These are phyloP conservation scores for Allantophomopsis lycopodina DNA, from an alignment of 2,329 filamentous ascomycete genomes.

Conservation along the genomic window DNA sequence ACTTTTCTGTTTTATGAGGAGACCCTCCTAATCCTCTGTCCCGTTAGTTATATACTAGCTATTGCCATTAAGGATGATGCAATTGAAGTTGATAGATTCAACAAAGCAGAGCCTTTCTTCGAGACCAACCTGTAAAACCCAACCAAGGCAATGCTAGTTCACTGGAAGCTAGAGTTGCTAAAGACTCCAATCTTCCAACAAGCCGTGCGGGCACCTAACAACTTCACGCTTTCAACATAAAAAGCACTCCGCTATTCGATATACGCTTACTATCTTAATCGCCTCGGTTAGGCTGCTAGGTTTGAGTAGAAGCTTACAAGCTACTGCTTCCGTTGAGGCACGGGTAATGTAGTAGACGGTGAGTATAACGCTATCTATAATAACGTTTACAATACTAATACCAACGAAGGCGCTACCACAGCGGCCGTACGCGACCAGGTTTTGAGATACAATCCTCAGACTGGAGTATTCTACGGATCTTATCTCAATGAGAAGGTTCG, in stretches of 20 bases:
- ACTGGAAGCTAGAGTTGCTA: slow-evolving; percentile 2
- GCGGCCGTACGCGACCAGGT: slow-evolving; percentile 5
- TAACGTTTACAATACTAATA: background rate
- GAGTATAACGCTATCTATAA: background rate
- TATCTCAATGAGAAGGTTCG: slow-evolving; percentile 4
- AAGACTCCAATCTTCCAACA: slow-evolving; percentile 3
- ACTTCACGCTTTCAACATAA: background rate
- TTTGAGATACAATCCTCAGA: slow-evolving; percentile 4
- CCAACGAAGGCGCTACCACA: slow-evolving; percentile 1
- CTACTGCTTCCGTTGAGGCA: slow-evolving; percentile 10
- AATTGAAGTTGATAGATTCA: slow-evolving; percentile 5
- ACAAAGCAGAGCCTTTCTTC: slow-evolving; percentile 6
- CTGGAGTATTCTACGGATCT: slow-evolving; percentile 2
- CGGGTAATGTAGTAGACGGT: slow-evolving; percentile 8
- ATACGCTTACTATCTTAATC: slow-evolving; percentile 3
- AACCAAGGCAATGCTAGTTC: slow-evolving; percentile 1
- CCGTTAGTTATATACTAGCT: slow-evolving; percentile 2
- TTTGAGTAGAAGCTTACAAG: slow-evolving; percentile 8
- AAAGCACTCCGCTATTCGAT: slow-evolving; percentile 1
- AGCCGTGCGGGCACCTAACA: slow-evolving; percentile 1
- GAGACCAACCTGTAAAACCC: slow-evolving; percentile 3
- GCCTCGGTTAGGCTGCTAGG: slow-evolving; percentile 3
- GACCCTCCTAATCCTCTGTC: slow-evolving; percentile 3
- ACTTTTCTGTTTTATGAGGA: slow-evolving; percentile 8
- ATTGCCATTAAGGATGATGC: slow-evolving; percentile 3